Conservation (phyloP, 805 yeast genomes). For the Zygosaccharomyces kombuchaensis region DNA sequence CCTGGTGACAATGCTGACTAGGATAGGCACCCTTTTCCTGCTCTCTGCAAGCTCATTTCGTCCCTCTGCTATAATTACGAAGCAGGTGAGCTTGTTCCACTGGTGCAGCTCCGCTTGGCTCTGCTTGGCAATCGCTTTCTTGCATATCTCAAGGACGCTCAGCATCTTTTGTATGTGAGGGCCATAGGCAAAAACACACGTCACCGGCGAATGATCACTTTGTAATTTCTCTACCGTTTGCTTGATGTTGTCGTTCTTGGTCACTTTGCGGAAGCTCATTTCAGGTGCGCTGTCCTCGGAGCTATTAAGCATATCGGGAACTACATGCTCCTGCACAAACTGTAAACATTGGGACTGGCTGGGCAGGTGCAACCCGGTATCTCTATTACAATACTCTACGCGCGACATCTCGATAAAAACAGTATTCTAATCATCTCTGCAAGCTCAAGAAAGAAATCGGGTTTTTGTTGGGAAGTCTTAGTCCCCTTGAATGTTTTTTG, state of each 20-base stretch:
- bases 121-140: conserved; percentile 8
- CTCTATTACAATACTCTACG: conserved; percentile 12
- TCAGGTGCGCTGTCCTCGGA: neutral
- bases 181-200: conserved; percentile 26
- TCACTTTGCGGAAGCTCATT: conserved; percentile 13
- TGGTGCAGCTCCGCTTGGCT: conserved; percentile 13
- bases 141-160: conserved; percentile 25
- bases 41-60: conserved; percentile 27
- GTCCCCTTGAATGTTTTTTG: neutral
- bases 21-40: conserved; percentile 22
- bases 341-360: conserved; percentile 12
- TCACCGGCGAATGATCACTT: neutral
- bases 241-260: conserved; percentile 25
- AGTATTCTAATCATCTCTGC: neutral
- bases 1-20: conserved; percentile 12
- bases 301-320: conserved; percentile 15
- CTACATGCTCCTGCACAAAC: conserved; percentile 19
- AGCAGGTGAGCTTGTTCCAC: conserved; percentile 25
- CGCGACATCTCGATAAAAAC: neutral
- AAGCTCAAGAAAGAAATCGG: neutral
- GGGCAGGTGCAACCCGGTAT: conserved; percentile 14
- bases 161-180: conserved; percentile 28
- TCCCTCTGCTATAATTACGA: conserved; percentile 20
- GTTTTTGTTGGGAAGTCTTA: neutral
- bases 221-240: conserved; percentile 17